Base-by-base conservation (phyloP, 495 filamentous ascomycete genomes). In the Podospora comata region DNA sequence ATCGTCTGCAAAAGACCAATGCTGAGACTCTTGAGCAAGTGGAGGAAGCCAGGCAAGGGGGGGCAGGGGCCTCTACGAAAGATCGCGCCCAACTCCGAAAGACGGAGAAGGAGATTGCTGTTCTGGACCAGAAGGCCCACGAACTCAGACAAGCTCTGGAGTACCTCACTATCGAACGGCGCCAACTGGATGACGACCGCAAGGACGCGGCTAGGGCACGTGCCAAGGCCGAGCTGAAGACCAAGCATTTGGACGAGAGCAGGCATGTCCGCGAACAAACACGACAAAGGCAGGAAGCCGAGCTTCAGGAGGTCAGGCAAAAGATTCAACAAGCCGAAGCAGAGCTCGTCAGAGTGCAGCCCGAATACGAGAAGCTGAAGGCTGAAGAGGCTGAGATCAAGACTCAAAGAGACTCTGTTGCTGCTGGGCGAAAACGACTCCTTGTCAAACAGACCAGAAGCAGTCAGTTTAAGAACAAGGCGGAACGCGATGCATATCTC, bases 391-490 rank as follows among this genome's bases (percentile, higher is more conserved):
- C 83, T 15, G 80, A 81, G 5, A 81, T 93, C 34, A 90, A 87
- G 71, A 77, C 88, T 34, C 85, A 91, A 59, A 84, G 97, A 4
- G 89, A 90, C 20, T 84, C 90, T 53, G 92, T 92, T 5, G 91
- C 95, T 75, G 89, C 88, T 7, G 85, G 84, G 1, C 83, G 92
- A 55, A 90, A 91, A 71, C 88, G 94, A 28, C 83, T 99, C 18
- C 93, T 97, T 72, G 92, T 91, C 61, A 99, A 99, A 77, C 96
- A 98, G 78, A 91, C 92, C 54, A 89, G 94, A n/a, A 92, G 90
- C 74, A 88, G 89, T 34, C 90, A 91, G 65, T 98, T 96, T 80
- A 90, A 86, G 74, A 94, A 85, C 73, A 97, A 96, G 78, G 86
- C 85, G 3, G 92, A 97, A 72, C 89, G 95, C 2, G 96, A 99